phyloP scores from a whole-genome alignment of 306 rosid genomes.

The Rosa multiflora region DNA sequence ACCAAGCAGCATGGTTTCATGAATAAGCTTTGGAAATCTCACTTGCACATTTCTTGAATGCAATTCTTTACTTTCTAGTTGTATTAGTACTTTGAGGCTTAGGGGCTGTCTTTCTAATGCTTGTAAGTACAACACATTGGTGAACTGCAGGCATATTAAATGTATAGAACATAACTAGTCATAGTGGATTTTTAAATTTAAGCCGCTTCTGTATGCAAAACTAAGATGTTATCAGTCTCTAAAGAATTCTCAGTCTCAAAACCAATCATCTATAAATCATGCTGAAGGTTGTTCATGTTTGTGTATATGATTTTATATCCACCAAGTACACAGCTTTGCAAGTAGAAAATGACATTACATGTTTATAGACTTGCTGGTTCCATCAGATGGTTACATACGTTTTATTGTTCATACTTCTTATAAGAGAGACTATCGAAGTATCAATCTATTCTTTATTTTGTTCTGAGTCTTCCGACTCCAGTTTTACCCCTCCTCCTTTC shows the following conservation, averaged over 20 bases:
- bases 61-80: slow-evolving; percentile 4
- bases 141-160: slow-evolving; percentile 6
- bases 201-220: background rate
- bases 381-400: background rate
- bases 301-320: background rate
- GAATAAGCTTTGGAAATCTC: slow-evolving; percentile 1
- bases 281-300: background rate
- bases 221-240: background rate
- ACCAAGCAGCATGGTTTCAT: slow-evolving; percentile 14
- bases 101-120: slow-evolving; percentile 2
- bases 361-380: background rate
- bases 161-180: background rate
- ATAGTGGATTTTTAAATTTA: background rate
- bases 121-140: background rate
- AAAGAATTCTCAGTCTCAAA: background rate
- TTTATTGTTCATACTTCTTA: background rate
- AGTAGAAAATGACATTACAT: background rate
- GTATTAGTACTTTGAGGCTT: background rate
- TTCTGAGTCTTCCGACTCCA: background rate
- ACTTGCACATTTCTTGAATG: slow-evolving; percentile 11
- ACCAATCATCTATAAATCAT: background rate
- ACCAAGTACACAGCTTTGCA: background rate
- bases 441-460: background rate
- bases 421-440: background rate
- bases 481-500: background rate